Base-by-base conservation (phyloP, 192 early-diverging fungal species). In the Gaertneriomyces semiglobifer region DNA sequence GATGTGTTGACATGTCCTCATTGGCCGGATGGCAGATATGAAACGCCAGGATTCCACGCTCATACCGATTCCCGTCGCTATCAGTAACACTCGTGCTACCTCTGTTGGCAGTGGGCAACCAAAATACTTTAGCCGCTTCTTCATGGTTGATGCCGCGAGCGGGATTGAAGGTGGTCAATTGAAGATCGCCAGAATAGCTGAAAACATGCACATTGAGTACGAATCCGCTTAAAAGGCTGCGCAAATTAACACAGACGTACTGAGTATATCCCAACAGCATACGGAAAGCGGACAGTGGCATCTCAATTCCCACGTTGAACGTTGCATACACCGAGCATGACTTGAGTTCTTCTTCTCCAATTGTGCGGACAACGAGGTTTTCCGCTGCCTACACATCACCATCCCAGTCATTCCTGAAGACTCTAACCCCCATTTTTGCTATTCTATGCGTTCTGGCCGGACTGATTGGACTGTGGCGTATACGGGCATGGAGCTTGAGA, bases 251-350 rank as follows among this genome's bases (percentile, higher is more conserved):
- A 50, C 12, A 50, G 48, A 50, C 12, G 11, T 18, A n/a, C 11
- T n/a, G 75, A 41, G 25, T 58, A 44, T 16, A 63, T 1, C 38
- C 2, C 47, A 1, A 16, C 43, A 77, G 75, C 68, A 66, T 80
- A 20, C 62, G 63, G 11, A 77, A 78, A 20, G 58, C 50, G 41
- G 42, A 12, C 16, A 43, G 52, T 7, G 20, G 58, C 2, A 78
- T 84, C 9, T 80, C 74, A 33, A 58, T 79, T 16, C 83, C 83
- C 4, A 59, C 82, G 4, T n/a, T 84, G 58, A 80, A 84, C 60
- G 69, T 84, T 38, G 44, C 42, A 33, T 84, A 84, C 54, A 58
- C 75, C 20, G 72, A 75, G 60, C 69, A 80, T 8, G 63, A 70
- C 53, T 62, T 47, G 3, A 60, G 58, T 44, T 63, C 56, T 18